These are phyloP conservation scores for Excoecaria cochinchinensis DNA, from an alignment of 345 rosid genomes.

Conservation along the genomic window DNA sequence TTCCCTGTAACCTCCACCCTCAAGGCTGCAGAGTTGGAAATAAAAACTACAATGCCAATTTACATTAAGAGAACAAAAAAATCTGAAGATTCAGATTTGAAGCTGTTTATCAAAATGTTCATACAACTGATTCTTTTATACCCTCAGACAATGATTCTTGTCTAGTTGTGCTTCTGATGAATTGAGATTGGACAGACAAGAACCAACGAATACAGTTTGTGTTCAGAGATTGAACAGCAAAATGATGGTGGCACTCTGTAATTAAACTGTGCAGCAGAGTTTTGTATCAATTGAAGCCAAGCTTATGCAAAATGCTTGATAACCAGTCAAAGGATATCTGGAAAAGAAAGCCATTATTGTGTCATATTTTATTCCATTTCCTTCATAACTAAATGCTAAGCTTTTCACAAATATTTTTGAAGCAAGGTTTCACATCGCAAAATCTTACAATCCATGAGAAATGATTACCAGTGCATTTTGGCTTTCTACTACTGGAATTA, in stretches of 20 bases:
- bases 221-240: constrained; percentile 56
- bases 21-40: too few relatives aligned
- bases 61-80: neutral
- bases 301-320: constrained; percentile 83
- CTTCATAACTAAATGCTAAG: neutral
- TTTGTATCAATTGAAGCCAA: constrained; percentile 89
- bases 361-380: neutral
- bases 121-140: neutral
- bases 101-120: neutral
- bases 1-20: too few relatives aligned
- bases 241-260: constrained; percentile 8
- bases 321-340: constrained; percentile 87
- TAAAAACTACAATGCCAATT: too few relatives aligned
- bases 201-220: neutral
- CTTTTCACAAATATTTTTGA: neutral
- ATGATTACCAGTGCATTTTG: too few relatives aligned
- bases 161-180: neutral
- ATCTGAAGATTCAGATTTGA: neutral
- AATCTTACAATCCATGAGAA: neutral
- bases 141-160: neutral
- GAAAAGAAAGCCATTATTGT: constrained; percentile 2
- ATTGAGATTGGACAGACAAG: neutral
- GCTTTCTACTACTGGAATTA: too few relatives aligned
- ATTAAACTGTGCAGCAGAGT: constrained; percentile 74
- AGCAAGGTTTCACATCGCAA: neutral